These are phyloP conservation scores for Hypomyces rosellus DNA, from an alignment of 2,329 filamentous ascomycete genomes.

Conservation along the genomic window DNA sequence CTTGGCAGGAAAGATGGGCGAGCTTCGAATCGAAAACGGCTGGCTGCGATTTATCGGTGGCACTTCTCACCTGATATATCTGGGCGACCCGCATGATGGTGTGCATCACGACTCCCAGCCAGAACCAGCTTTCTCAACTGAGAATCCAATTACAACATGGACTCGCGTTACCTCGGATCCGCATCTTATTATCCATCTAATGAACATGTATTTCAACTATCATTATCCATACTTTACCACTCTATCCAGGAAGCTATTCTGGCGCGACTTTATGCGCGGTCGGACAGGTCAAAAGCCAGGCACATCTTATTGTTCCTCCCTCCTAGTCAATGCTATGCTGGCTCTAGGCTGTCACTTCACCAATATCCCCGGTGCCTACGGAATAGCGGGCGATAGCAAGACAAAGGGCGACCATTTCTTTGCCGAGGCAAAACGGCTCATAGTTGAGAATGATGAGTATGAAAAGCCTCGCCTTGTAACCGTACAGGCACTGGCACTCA, in stretches of 20 bases:
- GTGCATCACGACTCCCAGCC: conserved; percentile 35
- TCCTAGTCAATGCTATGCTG: conserved; percentile 91
- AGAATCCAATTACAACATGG: conserved; percentile 77
- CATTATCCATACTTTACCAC: conserved; percentile 96
- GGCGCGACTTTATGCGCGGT: conserved; percentile 74
- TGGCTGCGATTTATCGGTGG: conserved; percentile 88
- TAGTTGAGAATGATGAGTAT: conserved; percentile 88
- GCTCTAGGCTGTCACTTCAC: conserved; percentile 93
- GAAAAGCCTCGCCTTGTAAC: conserved; percentile 83
- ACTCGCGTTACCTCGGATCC: conserved; percentile 77
- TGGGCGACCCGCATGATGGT: conserved; percentile 45
- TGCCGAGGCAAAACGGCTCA: conserved; percentile 81
- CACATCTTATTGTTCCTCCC: conserved; percentile 70
- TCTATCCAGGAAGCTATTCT: conserved; percentile 79
- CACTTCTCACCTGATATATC: conserved; percentile 86
- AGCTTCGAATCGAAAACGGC: conserved; percentile 79
- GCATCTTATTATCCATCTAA: conserved; percentile 73
- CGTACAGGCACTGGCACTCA: conserved; percentile 86
- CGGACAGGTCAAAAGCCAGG: conserved; percentile 48
- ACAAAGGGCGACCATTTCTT: conserved; percentile 97
- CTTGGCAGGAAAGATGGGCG: conserved; percentile 86
- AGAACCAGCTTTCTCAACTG: conserved; percentile 43
- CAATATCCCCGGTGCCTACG: conserved; percentile 64
- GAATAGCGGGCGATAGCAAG: conserved; percentile 63
- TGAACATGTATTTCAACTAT: conserved; percentile 98